Percentiles rank a stretch among this genome's conserved stretches.
Evolutionary conservation across 2,329 filamentous ascomycete species (phyloP).

Genomic region (Proliferodiscus dingleyae): DNA sequence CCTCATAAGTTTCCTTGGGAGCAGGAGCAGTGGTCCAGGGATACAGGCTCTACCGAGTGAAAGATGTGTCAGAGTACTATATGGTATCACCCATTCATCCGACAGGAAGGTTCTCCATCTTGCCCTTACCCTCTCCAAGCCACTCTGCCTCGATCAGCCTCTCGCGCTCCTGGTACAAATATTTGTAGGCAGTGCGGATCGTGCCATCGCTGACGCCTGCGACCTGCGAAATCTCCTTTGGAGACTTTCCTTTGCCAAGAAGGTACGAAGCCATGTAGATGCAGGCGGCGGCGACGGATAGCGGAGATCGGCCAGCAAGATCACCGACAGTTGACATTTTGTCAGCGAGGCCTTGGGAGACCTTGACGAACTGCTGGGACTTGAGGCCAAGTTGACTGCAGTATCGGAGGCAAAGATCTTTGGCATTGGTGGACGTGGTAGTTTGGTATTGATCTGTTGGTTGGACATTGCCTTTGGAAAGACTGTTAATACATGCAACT

Average conservation of each 20-base stretch:
- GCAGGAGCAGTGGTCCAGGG: not conserved
- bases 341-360: constrained; percentile 73
- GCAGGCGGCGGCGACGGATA: constrained; percentile 90
- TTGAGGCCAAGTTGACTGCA: constrained; percentile 76
- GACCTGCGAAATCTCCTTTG: constrained; percentile 81
- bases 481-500: constrained; percentile 28
- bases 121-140: constrained; percentile 66
- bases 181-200: constrained; percentile 92
- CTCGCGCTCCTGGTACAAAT: constrained; percentile 70
- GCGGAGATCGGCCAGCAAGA: constrained; percentile 80
- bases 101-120: constrained; percentile 63
- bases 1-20: no score
- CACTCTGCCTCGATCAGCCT: constrained; percentile 71
- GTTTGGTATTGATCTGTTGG: constrained; percentile 59
- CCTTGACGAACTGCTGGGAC: constrained; percentile 69
- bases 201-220: constrained; percentile 94
- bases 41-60: no score
- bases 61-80: no score
- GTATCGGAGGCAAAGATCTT: constrained; percentile 83
- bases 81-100: constrained; percentile 30
- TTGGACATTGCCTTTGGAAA: constrained; percentile 22
- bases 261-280: constrained; percentile 95
- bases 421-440: constrained; percentile 72
- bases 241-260: constrained; percentile 70
- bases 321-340: constrained; percentile 73